Percentiles rank a stretch among this genome's conserved stretches.
Conservation (phyloP, 768 basidiomycete genomes). For the Chalciporus sphaerocephalus region DNA sequence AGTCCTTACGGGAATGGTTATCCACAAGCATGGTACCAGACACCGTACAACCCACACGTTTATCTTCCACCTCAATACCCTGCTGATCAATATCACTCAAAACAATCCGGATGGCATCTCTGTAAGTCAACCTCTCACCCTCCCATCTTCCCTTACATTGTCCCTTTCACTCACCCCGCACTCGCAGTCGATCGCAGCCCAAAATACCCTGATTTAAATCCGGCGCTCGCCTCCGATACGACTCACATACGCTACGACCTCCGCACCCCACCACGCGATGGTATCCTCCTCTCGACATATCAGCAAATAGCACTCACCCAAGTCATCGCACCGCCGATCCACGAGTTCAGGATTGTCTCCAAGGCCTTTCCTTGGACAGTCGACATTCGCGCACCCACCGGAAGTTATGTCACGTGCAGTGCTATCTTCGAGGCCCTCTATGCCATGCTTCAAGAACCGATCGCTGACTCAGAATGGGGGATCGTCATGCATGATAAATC, state of each 20-base stretch:
- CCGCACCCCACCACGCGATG: constrained; percentile 38
- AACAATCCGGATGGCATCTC: constrained; percentile 11
- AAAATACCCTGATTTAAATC: constrained; percentile 51
- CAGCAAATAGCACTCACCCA: constrained; percentile 33
- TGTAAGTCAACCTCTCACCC: constrained; percentile 9
- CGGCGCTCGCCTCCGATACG: constrained; percentile 48
- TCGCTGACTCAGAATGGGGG: constrained; percentile 69
- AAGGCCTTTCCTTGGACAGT: constrained; percentile 64
- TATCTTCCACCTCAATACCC: constrained; percentile 23
- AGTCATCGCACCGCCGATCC: constrained; percentile 35
- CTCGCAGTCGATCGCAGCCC: constrained; percentile 15
- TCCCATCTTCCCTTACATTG: not conserved
- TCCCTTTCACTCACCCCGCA: not conserved
- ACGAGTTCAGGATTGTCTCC: constrained; percentile 49
- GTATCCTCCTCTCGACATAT: constrained; percentile 42
- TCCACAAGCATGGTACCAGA: constrained; percentile 20
- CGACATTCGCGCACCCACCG: constrained; percentile 41
- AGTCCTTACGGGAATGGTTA: constrained; percentile 20
- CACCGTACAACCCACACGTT: constrained; percentile 29
- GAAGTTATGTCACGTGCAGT: constrained; percentile 41
- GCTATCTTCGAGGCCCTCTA: constrained; percentile 54
- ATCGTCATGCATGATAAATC: constrained; percentile 44
- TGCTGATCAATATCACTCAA: constrained; percentile 9
- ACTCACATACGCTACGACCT: constrained; percentile 50
- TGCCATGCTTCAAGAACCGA: constrained; percentile 44